Evolutionary conservation across 83 land plant genomes (phyloP), one percentile per base, ranked within the genome.

Genomic region (Picea abies): DNA sequence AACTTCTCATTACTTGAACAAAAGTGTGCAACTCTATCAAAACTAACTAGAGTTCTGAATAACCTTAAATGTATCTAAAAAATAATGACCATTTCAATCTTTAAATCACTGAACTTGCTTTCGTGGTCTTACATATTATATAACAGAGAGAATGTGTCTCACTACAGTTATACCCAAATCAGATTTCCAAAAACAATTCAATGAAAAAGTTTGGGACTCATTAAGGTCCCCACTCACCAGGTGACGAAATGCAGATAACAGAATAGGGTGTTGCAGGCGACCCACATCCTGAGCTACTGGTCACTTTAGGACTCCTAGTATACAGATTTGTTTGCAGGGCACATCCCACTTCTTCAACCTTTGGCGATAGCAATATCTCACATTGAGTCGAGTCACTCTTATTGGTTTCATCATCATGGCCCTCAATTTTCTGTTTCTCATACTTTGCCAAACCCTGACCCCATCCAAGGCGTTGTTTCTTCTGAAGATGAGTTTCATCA

Each of bases 401-500:
- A 35, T 35, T 62, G 39, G 70, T 52, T 77, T 20, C 37, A 20
- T 85, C 89, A 79, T 86, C 90, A 47, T 90, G 83, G 29, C 86
- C 91, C 22, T 85, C 91, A 70, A 91, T 88, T 56, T 84, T 88
- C 82, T 88, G 84, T 73, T 90, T 92, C 84, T 92, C 94, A 82
- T 86, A 92, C 80, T 92, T 92, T 44, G 94, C 94, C 76, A 92
- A 84, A 23, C 94, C 94, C 80, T 92, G 90, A 65, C 94, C 94
- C 92, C 92, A 92, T 11, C 92, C 90, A 58, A 92, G 94, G 9
- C 94, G 84, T 35, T 87, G 91, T 70, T 90, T 92, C 89, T 92
- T 92, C 90, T 84, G 78, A 10, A 83, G 79, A 81, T 60, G 62
- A 17, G 82, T 79, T 39, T 92, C 90, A 26, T 88, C 92, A 29